phyloP scores from a whole-genome alignment of 2,329 filamentous ascomycete species.

The Hymenoscyphus repandus region DNA sequence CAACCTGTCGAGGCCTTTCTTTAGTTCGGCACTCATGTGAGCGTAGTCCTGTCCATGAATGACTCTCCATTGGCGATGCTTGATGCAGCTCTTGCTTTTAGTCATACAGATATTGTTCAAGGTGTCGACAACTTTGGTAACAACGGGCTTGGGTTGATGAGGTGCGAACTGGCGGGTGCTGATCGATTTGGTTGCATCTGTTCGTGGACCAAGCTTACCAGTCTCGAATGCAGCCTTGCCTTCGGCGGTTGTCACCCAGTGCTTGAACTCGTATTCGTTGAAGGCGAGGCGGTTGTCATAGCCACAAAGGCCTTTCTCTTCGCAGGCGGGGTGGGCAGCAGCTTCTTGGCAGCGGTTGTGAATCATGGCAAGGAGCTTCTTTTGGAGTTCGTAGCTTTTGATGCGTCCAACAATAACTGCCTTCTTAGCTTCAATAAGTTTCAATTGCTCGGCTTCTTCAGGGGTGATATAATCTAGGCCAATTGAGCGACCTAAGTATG shows the following conservation, averaged over 20 bases:
- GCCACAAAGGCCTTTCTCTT: constrained; percentile 26
- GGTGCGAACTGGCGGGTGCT: constrained; percentile 15
- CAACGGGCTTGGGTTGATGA: constrained; percentile 12
- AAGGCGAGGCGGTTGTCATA: constrained; percentile 29
- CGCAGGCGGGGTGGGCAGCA: constrained; percentile 16
- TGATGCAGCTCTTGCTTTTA: constrained; percentile 20
- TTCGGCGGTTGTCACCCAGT: constrained; percentile 23
- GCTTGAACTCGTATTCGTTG: constrained; percentile 26
- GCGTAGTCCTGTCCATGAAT: constrained; percentile 22
- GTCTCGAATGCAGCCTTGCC: constrained; percentile 22
- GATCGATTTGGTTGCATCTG: constrained; percentile 20
- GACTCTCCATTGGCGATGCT: constrained; percentile 23
- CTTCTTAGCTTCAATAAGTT: constrained; percentile 18
- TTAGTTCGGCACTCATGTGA: constrained; percentile 10
- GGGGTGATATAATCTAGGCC: constrained; percentile 25
- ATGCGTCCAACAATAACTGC: constrained; percentile 16
- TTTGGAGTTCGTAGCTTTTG: constrained; percentile 16
- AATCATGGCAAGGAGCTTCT: constrained; percentile 24
- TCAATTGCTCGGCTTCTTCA: constrained; percentile 23
- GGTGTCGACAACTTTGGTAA: constrained; percentile 12
- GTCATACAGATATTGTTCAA: constrained; percentile 27
- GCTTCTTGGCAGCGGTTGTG: constrained; percentile 21
- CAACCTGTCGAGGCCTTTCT: constrained; percentile 18
- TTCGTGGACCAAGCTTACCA: constrained; percentile 26
- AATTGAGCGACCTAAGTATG: constrained; percentile 17